These are phyloP conservation scores for Citrus cavaleriei DNA, from an alignment of 345 rosid genomes.

Conservation along the genomic window DNA sequence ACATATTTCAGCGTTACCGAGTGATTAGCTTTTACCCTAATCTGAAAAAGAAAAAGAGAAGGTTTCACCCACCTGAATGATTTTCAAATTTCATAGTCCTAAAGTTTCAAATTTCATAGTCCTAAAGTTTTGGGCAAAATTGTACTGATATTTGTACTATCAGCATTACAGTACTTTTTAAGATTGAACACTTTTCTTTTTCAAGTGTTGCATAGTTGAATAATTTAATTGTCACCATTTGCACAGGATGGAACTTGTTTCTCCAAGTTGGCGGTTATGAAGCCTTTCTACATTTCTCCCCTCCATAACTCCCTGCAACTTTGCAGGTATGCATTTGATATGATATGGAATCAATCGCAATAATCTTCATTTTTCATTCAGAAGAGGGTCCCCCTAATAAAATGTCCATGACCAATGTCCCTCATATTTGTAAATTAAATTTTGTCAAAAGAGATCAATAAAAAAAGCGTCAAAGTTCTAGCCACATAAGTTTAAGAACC, in stretches of 20 bases:
- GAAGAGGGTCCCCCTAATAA: slow-evolving; percentile 1
- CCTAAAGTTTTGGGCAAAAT: neutral
- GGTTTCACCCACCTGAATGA: neutral
- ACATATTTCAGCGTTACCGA: neutral
- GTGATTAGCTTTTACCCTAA: no score
- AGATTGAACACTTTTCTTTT: neutral
- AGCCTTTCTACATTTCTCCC: slow-evolving; percentile 10
- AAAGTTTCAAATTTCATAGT: neutral
- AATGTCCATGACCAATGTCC: slow-evolving; percentile 2
- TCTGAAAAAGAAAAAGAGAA: no score
- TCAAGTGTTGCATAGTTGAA: neutral
- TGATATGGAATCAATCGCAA: slow-evolving; percentile 4
- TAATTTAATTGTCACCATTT: slow-evolving; percentile 16
- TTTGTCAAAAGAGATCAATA: neutral
- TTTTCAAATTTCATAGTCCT: neutral
- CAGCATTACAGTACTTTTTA: neutral
- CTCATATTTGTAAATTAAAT: neutral
- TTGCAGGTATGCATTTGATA: slow-evolving; percentile 12
- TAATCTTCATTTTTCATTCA: slow-evolving; percentile 6
- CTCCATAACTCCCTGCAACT: neutral
- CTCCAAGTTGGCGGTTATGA: neutral
- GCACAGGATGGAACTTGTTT: slow-evolving; percentile 16
- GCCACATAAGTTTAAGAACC: slow-evolving; percentile 17
- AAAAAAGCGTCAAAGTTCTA: slow-evolving; percentile 7
- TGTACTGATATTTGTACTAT: slow-evolving; percentile 14